phyloP scores from a whole-genome alignment of 495 filamentous ascomycete genomes.

The Pseudomonodictys pantanalensis region DNA sequence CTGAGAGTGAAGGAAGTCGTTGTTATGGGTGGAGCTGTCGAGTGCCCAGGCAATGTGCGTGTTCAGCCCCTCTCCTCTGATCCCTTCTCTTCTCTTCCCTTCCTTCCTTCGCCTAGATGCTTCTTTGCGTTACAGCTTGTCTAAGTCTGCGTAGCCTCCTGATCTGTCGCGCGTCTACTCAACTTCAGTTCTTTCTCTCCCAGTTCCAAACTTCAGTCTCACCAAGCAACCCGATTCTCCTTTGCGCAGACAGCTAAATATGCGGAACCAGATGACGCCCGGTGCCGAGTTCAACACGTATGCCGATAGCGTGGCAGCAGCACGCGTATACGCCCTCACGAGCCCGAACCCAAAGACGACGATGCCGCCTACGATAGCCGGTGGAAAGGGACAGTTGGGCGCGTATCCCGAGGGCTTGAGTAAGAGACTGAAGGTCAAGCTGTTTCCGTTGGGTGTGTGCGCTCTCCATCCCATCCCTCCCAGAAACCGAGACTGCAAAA shows the following conservation, averaged over 20 bases:
- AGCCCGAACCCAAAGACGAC: slow-evolving; percentile 67
- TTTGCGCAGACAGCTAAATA: slow-evolving; percentile 33
- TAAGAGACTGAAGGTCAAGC: slow-evolving; percentile 64
- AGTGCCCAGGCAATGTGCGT: slow-evolving; percentile 70
- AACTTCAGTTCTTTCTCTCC: neutral
- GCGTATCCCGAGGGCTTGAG: slow-evolving; percentile 67
- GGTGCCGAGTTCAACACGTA: slow-evolving; percentile 53
- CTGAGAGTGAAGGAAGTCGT: slow-evolving; percentile 84
- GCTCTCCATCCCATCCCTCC: neutral
- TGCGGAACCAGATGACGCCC: slow-evolving; percentile 47
- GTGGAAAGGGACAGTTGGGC: slow-evolving; percentile 43
- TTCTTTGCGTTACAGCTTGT: neutral
- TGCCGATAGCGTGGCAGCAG: slow-evolving; percentile 61
- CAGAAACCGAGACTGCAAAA: neutral
- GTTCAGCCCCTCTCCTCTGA: neutral
- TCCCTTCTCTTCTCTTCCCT: neutral
- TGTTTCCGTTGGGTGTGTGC: slow-evolving; percentile 68
- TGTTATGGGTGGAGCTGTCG: slow-evolving; percentile 94
- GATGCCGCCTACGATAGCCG: slow-evolving; percentile 59
- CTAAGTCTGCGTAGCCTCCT: slow-evolving; percentile 18
- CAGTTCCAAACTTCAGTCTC: slow-evolving; percentile 33
- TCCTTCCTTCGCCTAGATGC: neutral
- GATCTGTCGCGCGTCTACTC: slow-evolving; percentile 5
- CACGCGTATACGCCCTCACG: slow-evolving; percentile 84
- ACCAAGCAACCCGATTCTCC: slow-evolving; percentile 37